These are phyloP conservation scores for Cercospora canescens DNA, from an alignment of 2,329 filamentous ascomycete genomes.

Conservation along the genomic window DNA sequence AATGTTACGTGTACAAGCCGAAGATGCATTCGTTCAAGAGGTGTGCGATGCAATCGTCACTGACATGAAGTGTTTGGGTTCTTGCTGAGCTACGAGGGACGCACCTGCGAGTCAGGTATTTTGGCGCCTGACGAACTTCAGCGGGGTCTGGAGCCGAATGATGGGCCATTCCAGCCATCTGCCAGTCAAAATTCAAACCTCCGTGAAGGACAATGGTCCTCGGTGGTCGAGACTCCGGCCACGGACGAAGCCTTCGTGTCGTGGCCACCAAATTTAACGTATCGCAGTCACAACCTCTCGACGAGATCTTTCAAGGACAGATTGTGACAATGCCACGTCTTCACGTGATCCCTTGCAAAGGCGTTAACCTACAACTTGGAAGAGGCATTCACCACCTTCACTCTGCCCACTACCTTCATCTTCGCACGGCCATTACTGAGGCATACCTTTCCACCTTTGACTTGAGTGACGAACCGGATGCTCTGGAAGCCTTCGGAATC, in stretches of 20 bases:
- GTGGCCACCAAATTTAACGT: too few species aligned
- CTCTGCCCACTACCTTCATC: not conserved
- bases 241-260: too few species aligned
- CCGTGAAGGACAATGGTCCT: too few species aligned
- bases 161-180: too few species aligned
- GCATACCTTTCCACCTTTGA: slow-evolving; percentile 82
- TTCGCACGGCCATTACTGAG: slow-evolving; percentile 70
- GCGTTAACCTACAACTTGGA: not conserved
- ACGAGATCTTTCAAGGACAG: too few species aligned
- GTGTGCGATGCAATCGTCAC: slow-evolving; percentile 21
- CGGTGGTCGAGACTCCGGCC: too few species aligned
- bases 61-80: not conserved
- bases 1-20: slow-evolving; percentile 41
- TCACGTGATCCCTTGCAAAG: not conserved
- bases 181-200: too few species aligned
- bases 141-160: too few species aligned
- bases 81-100: not conserved
- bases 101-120: too few species aligned
- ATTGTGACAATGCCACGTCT: too few species aligned
- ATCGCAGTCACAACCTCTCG: too few species aligned
- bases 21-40: slow-evolving; percentile 30
- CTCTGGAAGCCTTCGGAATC: slow-evolving; percentile 73
- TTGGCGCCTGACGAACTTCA: too few species aligned
- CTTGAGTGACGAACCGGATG: slow-evolving; percentile 74
- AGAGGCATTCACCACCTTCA: not conserved